Percentiles rank a stretch among this genome's conserved stretches.
Conservation (phyloP, 2,329 filamentous ascomycete species). For the Cordyceps pruinosa region DNA sequence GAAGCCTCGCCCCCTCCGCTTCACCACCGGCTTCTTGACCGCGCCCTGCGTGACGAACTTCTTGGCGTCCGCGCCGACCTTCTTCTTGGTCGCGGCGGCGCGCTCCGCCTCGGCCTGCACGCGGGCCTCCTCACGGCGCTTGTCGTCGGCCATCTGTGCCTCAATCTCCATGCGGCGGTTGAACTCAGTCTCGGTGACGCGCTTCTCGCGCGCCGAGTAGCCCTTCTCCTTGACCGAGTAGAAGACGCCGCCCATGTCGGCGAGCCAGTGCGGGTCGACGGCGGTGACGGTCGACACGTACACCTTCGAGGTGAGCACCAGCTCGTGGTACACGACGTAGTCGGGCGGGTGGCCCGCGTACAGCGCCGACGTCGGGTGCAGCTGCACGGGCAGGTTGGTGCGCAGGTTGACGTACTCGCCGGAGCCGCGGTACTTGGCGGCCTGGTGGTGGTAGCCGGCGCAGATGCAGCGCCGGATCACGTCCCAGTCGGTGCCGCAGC, state of each 20-base stretch:
- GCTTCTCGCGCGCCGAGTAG: constrained; percentile 78
- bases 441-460: constrained; percentile 96
- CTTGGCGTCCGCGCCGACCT: constrained; percentile 33
- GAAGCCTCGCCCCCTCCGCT: constrained; percentile 49
- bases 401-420: constrained; percentile 96
- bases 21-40: constrained; percentile 54
- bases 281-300: constrained; percentile 97
- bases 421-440: constrained; percentile 89
- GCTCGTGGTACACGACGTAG: constrained; percentile 95
- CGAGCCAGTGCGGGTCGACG: constrained; percentile 95
- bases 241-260: constrained; percentile 92
- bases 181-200: constrained; percentile 85
- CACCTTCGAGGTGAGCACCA: constrained; percentile 93
- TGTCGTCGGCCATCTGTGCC: constrained; percentile 83
- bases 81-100: constrained; percentile 34
- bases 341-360: constrained; percentile 95
- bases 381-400: constrained; percentile 86
- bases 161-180: constrained; percentile 92
- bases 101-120: constrained; percentile 43
- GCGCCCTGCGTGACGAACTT: constrained; percentile 56
- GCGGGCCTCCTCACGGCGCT: constrained; percentile 57
- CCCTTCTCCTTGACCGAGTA: constrained; percentile 98
- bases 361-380: constrained; percentile 88
- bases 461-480: constrained; percentile 94
- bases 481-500: constrained; percentile 96